Base-by-base conservation (phyloP, 1,139 yeast species). In the Yamadazyma sp. region DNA sequence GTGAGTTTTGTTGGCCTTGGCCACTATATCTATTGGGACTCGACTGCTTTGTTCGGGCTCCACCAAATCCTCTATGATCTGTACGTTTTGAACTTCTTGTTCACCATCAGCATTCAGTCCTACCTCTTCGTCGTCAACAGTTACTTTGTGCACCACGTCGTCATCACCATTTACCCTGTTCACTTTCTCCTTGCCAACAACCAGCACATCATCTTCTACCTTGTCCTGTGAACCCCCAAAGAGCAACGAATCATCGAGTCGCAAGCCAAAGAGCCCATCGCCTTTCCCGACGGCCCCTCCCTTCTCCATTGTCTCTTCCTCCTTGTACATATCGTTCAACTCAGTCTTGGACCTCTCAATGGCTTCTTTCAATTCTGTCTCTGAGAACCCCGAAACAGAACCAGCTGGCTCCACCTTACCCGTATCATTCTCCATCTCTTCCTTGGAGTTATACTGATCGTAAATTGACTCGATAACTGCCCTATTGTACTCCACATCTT, bases 301-400 rank as follows among this genome's bases (percentile, higher is more conserved):
- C 17, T 37, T 14, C 9, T 32, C 24, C 41, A 46, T 29, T 18
- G 43, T 39, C 15, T 45, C 45, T 37, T 63, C 65, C 27, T 53
- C 34, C n/a, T 44, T 42, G 24, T 53, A 48, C 37, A 62, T 44
- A 2, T 47, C 36, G 10, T 40, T 40, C 15, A 62, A 56, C 16
- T 73, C 79, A 31, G 51, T 49, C 42, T 70, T 73, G 0, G 83
- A 76, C 31, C 56, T 59, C 41, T 72, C 73, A 22, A 77, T 64
- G 1, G 82, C 82, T 40, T 58, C 63, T 45, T 62, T 61, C 39
- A 76, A 47, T 31, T 77, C 78, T 4, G 54, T 50, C 33, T 68
- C 22, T 8, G 22, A 20, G 8, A 20, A 20, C 22, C 22, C 22
- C 5, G 22, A 20, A 6, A 20, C 22, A 5, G 22, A 6, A 20